Evolutionary conservation across 2,329 filamentous ascomycete genomes (phyloP), one percentile per base, ranked within the genome.

Genomic region (Cordyceps pruinosa): DNA sequence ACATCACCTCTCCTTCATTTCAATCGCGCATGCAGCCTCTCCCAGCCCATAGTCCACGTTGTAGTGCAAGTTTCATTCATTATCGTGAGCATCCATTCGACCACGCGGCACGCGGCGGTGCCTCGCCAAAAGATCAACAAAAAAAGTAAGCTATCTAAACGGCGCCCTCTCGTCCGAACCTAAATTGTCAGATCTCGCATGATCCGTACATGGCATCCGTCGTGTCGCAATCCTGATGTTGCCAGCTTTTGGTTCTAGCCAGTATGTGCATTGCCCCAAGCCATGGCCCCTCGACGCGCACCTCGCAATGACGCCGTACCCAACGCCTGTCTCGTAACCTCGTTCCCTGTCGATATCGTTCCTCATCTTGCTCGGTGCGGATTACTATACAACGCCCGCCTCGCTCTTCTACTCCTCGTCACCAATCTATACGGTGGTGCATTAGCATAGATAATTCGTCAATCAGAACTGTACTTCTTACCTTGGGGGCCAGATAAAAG

Each of bases 401-500:
- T 39, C 21, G 17, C 15, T 59, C 15, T 58, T 42, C 61, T 60
- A 64, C 62, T 67, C 66, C 54, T 67, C 66, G 52, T 67, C 66
- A 50, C 66, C 65, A 62, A 67, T 67, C 66, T 66, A 37, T 30
- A 56, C 19, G 21, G 10, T 17, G 34, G 26, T 21, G 13, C 8
- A 45, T 56, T 58, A 56, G 46, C 35, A 59, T 3, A 35, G 9
- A 5, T 1, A n/a, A 21, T n/a, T 30, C 23, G 19, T 25, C 12
- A 39, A 17, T 34, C n/a, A 10, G 9, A 42, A 13, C 3, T n/a
- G 25, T 15, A 15, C n/a, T 25, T 69, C 82, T 59, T 76, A 94
- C 94, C 91, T 99, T 99, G 63, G 94, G 94, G 63, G 94, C 94
- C 66, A 99, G 85, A 77, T 97, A 99, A 84, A 97, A 99, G 69